Evolutionary conservation across 2,329 filamentous ascomycete species (phyloP), one percentile per base, ranked within the genome.

Genomic region (Sclerotinia borealis): DNA sequence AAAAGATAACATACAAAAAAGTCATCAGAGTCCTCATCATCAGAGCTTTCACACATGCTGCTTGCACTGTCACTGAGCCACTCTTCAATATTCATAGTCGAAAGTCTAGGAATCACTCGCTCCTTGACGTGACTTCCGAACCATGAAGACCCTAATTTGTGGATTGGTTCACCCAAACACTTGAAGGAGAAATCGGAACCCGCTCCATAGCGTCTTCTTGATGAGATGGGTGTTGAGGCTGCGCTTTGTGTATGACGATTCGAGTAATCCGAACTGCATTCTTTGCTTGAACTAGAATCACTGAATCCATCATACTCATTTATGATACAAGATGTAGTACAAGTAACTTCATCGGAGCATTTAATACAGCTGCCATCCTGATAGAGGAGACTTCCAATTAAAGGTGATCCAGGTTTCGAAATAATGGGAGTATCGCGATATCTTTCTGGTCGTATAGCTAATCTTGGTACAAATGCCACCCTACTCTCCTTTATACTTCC

Each of bases 381-480:
- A 48, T 65, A 64, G 51, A 68, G 68, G 6, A 66, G 63, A 43
- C 64, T 65, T 39, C 63, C 62, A 25, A 64, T 61, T 9, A 64
- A 47, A 11, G 69, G 69, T 15, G 68, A 66, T n/a, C 65, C 67
- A 25, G 66, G 64, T 29, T 69, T 64, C 11, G 56, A 64, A 41
- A 70, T 70, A 17, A 72, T 64, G 43, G 70, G 68, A 2, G 64
- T 68, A 43, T 73, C 71, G 2, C 72, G 68, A 61, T 69, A 68
- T 48, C 54, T 45, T 17, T 63, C 49, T 48, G 61, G 52, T 29
- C 43, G 62, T 8, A 68, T 61, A 11, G 43, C 48, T n/a, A 65
- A 36, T 19, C 37, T 55, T 11, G 43, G 31, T 41, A 25, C 7
- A 34, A 17, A 17, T 25, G 29, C 36, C 8, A 29, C 29, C 29